These are phyloP conservation scores for Quercus bicolor DNA, from an alignment of 306 rosid species.

Conservation along the genomic window DNA sequence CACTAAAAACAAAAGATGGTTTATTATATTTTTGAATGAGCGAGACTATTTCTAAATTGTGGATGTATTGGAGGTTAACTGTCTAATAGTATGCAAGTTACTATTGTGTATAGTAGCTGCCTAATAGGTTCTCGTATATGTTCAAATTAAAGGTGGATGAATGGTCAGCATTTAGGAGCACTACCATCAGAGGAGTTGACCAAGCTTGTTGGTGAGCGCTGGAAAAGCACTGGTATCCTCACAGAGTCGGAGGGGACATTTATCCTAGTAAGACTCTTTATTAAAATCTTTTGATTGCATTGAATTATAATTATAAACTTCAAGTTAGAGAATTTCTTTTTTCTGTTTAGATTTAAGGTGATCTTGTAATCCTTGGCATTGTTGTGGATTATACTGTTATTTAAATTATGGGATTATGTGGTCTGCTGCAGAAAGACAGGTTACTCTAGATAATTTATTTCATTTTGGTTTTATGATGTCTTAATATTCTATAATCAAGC, in stretches of 20 bases:
- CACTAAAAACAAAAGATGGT: constrained; percentile 1
- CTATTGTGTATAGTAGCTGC: not conserved
- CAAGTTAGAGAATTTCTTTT: not conserved
- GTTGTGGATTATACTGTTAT: constrained; percentile 1
- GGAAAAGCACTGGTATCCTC: constrained; percentile 71
- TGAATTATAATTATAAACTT: not conserved
- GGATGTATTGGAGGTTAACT: not conserved
- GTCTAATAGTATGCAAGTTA: not conserved
- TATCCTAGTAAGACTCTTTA: constrained; percentile 54
- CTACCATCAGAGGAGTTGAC: constrained; percentile 62
- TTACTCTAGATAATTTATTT: not conserved
- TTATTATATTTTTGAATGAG: not conserved
- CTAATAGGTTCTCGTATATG: not conserved
- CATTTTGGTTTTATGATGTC: not conserved
- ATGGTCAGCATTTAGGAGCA: constrained; percentile 86
- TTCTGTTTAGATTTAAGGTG: not conserved
- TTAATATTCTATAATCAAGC: not conserved
- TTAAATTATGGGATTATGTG: not conserved
- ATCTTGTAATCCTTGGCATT: not conserved
- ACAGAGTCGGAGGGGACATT: constrained; percentile 57
- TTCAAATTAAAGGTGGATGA: constrained; percentile 78
- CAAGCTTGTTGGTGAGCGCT: constrained; percentile 67
- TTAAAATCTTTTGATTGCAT: not conserved
- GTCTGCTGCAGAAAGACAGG: not conserved
- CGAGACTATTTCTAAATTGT: not conserved